A percentile compares a stretch with the other conserved stretches of the same genome.
Conservation (phyloP, 805 yeast species). For the Lipomyces orientalis region DNA sequence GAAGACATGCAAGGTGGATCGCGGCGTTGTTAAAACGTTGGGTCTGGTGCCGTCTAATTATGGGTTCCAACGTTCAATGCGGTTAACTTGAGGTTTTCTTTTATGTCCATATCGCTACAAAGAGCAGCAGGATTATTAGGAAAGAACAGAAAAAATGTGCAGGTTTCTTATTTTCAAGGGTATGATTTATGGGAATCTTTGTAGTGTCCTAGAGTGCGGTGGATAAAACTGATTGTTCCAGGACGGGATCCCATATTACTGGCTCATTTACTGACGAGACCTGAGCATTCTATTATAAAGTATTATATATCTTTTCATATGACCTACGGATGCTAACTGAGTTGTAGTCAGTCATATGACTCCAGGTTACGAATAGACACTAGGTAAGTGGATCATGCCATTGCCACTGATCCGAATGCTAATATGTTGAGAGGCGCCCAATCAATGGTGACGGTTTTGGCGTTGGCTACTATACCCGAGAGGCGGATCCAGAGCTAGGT, state of each 20-base stretch:
- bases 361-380: conserved; percentile 84
- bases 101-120: too few species aligned
- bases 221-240: conserved; percentile 8
- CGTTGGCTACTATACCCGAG: conserved; percentile 83
- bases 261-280: conserved; percentile 86
- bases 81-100: too few species aligned
- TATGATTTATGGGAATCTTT: conserved; percentile 17
- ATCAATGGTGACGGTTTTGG: conserved; percentile 99
- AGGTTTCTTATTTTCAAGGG: conserved; percentile 86
- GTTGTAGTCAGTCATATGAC: conserved; percentile 77
- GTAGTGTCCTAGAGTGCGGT: not conserved
- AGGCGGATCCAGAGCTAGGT: conserved; percentile 55
- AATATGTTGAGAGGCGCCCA: conserved; percentile 62
- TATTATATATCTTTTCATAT: conserved; percentile 31
- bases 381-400: conserved; percentile 32
- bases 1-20: too few species aligned
- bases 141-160: conserved; percentile 64
- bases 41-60: too few species aligned
- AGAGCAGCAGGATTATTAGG: too few species aligned
- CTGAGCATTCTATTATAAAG: conserved; percentile 96
- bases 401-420: not conserved
- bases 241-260: conserved; percentile 87
- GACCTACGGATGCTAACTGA: conserved; percentile 9
- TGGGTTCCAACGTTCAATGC: too few species aligned
- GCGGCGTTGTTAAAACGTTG: too few species aligned